These are phyloP conservation scores for Aureobasidium melanogenum DNA, from an alignment of 2,329 filamentous ascomycete species.

Conservation along the genomic window DNA sequence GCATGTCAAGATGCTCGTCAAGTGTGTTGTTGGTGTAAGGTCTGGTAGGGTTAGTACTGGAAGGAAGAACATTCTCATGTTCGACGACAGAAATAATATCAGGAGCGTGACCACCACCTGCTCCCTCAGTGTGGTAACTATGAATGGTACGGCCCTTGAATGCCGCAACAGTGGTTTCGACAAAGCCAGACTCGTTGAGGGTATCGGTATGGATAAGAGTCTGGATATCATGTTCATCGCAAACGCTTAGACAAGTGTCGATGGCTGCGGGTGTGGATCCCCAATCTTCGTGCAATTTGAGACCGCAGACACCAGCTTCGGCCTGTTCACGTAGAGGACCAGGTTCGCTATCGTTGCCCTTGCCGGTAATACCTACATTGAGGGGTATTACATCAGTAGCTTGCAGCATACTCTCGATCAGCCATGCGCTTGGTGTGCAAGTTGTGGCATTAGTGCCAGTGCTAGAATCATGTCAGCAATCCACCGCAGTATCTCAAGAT, in stretches of 20 bases:
- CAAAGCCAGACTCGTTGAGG: slow-evolving; percentile 93
- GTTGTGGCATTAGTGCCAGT: slow-evolving; percentile 88
- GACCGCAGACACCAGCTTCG: slow-evolving; percentile 72
- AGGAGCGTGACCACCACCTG: slow-evolving; percentile 86
- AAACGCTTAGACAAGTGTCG: slow-evolving; percentile 73
- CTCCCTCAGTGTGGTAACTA: slow-evolving; percentile 94
- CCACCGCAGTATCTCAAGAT: too few species aligned
- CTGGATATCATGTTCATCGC: slow-evolving; percentile 86
- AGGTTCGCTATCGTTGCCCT: slow-evolving; percentile 76
- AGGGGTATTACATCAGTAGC: slow-evolving; percentile 72
- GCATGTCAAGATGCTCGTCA: slow-evolving; percentile 94
- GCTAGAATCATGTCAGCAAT: slow-evolving; percentile 32
- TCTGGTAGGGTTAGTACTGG: slow-evolving; percentile 83
- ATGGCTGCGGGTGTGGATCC: slow-evolving; percentile 85
- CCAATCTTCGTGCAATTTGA: slow-evolving; percentile 97
- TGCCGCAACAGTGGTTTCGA: slow-evolving; percentile 79
- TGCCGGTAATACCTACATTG: slow-evolving; percentile 85
- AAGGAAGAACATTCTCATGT: slow-evolving; percentile 78
- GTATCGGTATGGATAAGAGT: slow-evolving; percentile 94
- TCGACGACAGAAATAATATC: slow-evolving; percentile 94
- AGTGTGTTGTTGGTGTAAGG: slow-evolving; percentile 88
- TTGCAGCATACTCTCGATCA: slow-evolving; percentile 84
- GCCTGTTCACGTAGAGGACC: slow-evolving; percentile 69
- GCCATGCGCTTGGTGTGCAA: slow-evolving; percentile 77
- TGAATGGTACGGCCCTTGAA: slow-evolving; percentile 85